Evolutionary conservation across 164 flowering plant species (phyloP), one percentile per base, ranked within the genome.

Genomic region (Cinnamomum chago): DNA sequence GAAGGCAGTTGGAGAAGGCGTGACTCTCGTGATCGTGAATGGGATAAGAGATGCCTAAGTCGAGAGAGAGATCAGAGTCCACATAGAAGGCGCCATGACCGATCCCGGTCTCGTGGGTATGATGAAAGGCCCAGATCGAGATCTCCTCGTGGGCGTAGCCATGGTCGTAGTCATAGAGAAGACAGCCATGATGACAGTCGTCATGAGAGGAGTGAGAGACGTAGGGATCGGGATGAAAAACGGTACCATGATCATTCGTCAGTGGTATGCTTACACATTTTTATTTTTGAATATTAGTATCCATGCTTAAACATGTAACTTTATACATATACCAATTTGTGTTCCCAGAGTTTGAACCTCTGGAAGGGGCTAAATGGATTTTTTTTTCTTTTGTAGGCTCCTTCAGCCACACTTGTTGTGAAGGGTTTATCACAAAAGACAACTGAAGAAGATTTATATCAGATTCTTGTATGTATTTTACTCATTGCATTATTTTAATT

Each of bases 381-480:
- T n/a, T 25, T 14, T 68, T 75, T 22, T 76, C 65, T 62, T 22
- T 76, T 79, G 74, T 74, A 96, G 99, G 91, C 90, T 50, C 98
- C 98, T 67, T 92, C 99, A 50, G 92, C 97, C 55, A 96, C 99
- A 68, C 92, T 96, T 76, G 94, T 96, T 77, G 97, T 96, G 80
- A 96, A 92, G 83, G 98, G 99, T 73, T 91, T 96, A 65, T 92
- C 99, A 6, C 97, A 88, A 71, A 96, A 91, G 85, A 94, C 98
- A 50, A 90, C 94, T 23, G 97, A 96, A 76, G 99, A 96, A 84
- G 97, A 94, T 87, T 79, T 96, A 23, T 89, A 93, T 76, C 97
- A 90, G 80, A 86, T 92, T 58, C 97, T 96, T 84, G 98, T 96
- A 89, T 25, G 68, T 64, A 50, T 70, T 55, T 35, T 60, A 35